Evolutionary conservation across 129 eudicot species (phyloP).

Genomic region (Flaveria trinervia): DNA sequence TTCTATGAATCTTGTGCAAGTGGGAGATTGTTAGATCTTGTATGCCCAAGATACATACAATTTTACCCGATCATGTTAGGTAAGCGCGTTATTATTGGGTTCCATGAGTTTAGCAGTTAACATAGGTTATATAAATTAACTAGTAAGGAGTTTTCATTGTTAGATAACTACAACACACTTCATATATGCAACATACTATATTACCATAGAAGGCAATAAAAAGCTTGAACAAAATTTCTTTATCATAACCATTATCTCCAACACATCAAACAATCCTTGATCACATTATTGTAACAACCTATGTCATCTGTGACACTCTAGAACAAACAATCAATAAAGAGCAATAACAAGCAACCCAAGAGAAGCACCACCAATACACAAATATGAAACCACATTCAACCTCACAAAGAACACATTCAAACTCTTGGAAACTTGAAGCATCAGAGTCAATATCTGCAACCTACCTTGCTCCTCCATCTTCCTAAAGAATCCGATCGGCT

Average conservation of each 20-base stretch:
- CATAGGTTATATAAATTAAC: no score
- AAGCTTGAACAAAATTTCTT: constrained; percentile 1
- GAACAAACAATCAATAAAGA: constrained; percentile 37
- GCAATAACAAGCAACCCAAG: constrained; percentile 53
- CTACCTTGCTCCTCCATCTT: constrained; percentile 85
- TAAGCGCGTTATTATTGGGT: no score
- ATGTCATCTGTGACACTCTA: neutral
- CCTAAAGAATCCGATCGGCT: constrained; percentile 70
- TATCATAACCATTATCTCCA: constrained; percentile 25
- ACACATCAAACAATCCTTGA: constrained; percentile 11
- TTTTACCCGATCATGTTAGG: no score
- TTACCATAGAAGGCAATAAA: neutral
- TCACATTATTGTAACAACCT: constrained; percentile 23
- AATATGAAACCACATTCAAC: constrained; percentile 57
- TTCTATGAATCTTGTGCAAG: no score
- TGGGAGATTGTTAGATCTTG: no score
- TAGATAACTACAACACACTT: neutral
- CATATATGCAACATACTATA: constrained; percentile 8
- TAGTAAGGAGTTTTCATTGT: neutral
- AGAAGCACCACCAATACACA: constrained; percentile 68
- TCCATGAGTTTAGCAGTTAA: no score
- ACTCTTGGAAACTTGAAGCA: constrained; percentile 71
- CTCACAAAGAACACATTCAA: constrained; percentile 64
- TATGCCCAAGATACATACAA: no score
- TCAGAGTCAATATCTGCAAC: constrained; percentile 73